Evolutionary conservation across 2,329 filamentous ascomycete genomes (phyloP).

Genomic region (Raffaelea ambrosiae): DNA sequence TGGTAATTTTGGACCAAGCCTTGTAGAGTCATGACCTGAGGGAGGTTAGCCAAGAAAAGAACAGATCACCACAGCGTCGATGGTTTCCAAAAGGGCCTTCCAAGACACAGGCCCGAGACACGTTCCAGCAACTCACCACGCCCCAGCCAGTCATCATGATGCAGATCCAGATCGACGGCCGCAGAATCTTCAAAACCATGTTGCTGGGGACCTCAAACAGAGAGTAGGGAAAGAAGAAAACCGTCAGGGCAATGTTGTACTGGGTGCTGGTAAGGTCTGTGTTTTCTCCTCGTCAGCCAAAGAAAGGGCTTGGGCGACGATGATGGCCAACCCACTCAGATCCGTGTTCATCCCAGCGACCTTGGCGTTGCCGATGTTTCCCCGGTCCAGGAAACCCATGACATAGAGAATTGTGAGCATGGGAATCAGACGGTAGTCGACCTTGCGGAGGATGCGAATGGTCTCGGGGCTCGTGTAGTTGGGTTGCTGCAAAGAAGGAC

Average conservation of each 20-base stretch:
- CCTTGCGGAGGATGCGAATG: slow-evolving; percentile 23
- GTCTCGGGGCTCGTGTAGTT: neutral
- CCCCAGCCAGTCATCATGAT: slow-evolving; percentile 62
- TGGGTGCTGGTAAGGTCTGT: slow-evolving; percentile 44
- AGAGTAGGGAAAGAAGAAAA: slow-evolving; percentile 52
- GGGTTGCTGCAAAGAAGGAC: neutral
- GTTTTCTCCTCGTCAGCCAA: too few relatives aligned
- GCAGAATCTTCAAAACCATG: slow-evolving; percentile 54
- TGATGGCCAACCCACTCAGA: slow-evolving; percentile 34
- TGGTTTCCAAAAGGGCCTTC: too few relatives aligned
- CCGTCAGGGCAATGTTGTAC: slow-evolving; percentile 47
- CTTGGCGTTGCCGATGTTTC: slow-evolving; percentile 52
- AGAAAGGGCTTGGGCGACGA: too few relatives aligned
- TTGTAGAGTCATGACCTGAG: slow-evolving; percentile 36
- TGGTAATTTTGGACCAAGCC: slow-evolving; percentile 40
- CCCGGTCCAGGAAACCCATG: neutral
- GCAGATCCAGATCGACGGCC: slow-evolving; percentile 54
- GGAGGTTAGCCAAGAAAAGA: neutral
- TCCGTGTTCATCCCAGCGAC: slow-evolving; percentile 46
- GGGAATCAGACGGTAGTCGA: slow-evolving; percentile 45
- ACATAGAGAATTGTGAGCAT: slow-evolving; percentile 61
- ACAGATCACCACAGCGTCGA: neutral
- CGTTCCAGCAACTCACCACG: too few relatives aligned
- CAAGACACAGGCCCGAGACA: neutral
- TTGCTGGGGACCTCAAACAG: slow-evolving; percentile 60